Conservation (phyloP, 2,329 filamentous ascomycete genomes). For the Zalaria obscura region DNA sequence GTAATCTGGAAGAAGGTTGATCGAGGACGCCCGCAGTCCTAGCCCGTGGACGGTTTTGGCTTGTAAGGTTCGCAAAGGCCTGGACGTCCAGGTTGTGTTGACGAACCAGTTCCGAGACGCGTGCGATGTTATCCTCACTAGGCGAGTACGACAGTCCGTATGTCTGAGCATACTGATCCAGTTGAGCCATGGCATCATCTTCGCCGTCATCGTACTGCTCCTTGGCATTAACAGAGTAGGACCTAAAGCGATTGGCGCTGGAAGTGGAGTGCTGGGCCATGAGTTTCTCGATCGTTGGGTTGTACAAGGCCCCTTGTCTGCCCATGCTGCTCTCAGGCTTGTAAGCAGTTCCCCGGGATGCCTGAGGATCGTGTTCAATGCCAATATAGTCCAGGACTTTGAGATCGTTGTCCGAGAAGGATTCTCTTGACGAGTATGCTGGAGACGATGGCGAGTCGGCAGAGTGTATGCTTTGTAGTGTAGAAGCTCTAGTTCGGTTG, state of each 20-base stretch:
- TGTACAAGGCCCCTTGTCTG: slow-evolving; percentile 2
- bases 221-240: slow-evolving; percentile 96
- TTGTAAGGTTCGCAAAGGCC: slow-evolving; percentile 75
- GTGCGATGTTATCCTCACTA: slow-evolving; percentile 41
- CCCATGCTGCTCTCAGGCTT: neutral
- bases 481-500: slow-evolving; percentile 70
- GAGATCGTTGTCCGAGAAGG: slow-evolving; percentile 73
- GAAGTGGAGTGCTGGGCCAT: slow-evolving; percentile 63
- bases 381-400: slow-evolving; percentile 92
- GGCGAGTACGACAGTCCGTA: slow-evolving; percentile 48
- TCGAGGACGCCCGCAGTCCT: slow-evolving; percentile 87
- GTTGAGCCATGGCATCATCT: slow-evolving; percentile 47
- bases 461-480: slow-evolving; percentile 79
- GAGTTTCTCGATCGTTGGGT: slow-evolving; percentile 53
- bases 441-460: slow-evolving; percentile 79
- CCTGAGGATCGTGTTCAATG: slow-evolving; percentile 83
- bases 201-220: slow-evolving; percentile 91
- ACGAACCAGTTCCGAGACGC: slow-evolving; percentile 60
- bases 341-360: slow-evolving; percentile 20
- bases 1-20: slow-evolving; percentile 49
- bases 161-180: slow-evolving; percentile 34
- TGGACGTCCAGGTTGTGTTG: slow-evolving; percentile 90
- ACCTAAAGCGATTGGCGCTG: slow-evolving; percentile 78
- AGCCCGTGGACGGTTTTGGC: slow-evolving; percentile 69
- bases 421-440: slow-evolving; percentile 72